These are phyloP conservation scores for Apiospora saccharicola DNA, from an alignment of 2,329 filamentous ascomycete species.

Conservation along the genomic window DNA sequence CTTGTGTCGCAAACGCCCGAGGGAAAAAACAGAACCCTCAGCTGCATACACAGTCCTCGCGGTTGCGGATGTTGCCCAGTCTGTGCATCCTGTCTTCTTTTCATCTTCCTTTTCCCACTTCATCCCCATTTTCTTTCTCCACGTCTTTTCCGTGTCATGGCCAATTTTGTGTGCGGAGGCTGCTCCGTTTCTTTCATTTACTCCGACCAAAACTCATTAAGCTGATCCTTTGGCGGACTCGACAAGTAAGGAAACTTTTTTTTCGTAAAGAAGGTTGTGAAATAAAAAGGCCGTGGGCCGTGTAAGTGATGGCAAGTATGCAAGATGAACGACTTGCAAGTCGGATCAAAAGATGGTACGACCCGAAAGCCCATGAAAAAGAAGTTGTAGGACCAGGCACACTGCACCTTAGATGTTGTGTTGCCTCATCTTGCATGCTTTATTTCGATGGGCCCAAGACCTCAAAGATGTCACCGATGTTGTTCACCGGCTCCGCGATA, in stretches of 20 bases:
- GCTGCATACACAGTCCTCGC: neutral
- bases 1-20: slow-evolving; percentile 1
- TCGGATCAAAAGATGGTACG: neutral
- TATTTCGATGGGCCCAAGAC: slow-evolving; percentile 29
- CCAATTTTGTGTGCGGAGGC: neutral
- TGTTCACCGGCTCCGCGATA: slow-evolving; percentile 30
- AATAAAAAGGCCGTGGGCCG: neutral
- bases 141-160: slow-evolving; percentile 1
- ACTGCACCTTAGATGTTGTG: neutral
- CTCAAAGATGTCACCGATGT: slow-evolving; percentile 39
- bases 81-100: neutral
- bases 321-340: neutral
- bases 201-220: neutral
- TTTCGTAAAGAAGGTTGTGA: neutral
- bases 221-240: neutral
- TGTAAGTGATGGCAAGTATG: neutral
- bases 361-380: neutral
- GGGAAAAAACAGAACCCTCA: neutral
- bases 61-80: neutral
- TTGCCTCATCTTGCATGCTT: neutral
- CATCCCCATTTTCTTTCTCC: neutral
- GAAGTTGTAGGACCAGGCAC: neutral
- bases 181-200: slow-evolving; percentile 9
- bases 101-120: neutral
- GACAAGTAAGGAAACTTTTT: neutral